A percentile compares a stretch with the other conserved stretches of the same genome.
These are phyloP conservation scores for Saururus chinensis DNA, from an alignment of 164 flowering plant species.

Conservation along the genomic window DNA sequence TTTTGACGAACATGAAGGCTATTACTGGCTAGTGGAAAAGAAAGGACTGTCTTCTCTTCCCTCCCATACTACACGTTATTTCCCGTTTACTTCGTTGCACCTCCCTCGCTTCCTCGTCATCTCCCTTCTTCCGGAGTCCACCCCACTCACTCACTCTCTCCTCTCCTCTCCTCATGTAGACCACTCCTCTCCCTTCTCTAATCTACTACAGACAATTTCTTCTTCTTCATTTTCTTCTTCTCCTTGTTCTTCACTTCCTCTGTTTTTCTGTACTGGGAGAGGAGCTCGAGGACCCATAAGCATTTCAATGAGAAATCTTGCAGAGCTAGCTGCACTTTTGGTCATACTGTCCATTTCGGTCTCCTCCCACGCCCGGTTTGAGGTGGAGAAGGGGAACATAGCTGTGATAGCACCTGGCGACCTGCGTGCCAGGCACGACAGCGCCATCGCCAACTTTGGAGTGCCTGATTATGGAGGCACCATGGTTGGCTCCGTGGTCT, in stretches of 20 bases:
- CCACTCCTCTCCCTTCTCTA: slow-evolving; percentile 5
- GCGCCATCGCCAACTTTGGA: slow-evolving; percentile 82
- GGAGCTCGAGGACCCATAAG: background rate
- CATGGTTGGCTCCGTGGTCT: slow-evolving; percentile 53
- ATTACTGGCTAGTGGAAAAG: too few species aligned
- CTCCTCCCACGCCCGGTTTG: slow-evolving; percentile 24
- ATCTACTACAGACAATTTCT: background rate
- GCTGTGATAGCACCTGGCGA: slow-evolving; percentile 38
- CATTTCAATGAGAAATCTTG: slow-evolving; percentile 14
- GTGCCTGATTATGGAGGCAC: slow-evolving; percentile 79
- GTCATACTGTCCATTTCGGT: background rate
- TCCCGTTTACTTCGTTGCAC: slow-evolving; percentile 5
- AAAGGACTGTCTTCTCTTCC: background rate
- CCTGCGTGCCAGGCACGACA: slow-evolving; percentile 41
- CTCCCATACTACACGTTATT: slow-evolving; percentile 1
- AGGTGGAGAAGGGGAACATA: slow-evolving; percentile 79
- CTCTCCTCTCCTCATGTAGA: slow-evolving; percentile 7
- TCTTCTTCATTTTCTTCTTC: background rate
- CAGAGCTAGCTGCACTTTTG: slow-evolving; percentile 1
- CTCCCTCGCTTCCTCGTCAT: background rate
- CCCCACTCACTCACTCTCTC: too few species aligned
- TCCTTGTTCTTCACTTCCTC: background rate
- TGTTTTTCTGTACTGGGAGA: background rate
- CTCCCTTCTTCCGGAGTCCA: too few species aligned
- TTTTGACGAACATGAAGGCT: too few species aligned